Conservation (phyloP, 2,329 filamentous ascomycete genomes). For the Penicillium sp. region DNA sequence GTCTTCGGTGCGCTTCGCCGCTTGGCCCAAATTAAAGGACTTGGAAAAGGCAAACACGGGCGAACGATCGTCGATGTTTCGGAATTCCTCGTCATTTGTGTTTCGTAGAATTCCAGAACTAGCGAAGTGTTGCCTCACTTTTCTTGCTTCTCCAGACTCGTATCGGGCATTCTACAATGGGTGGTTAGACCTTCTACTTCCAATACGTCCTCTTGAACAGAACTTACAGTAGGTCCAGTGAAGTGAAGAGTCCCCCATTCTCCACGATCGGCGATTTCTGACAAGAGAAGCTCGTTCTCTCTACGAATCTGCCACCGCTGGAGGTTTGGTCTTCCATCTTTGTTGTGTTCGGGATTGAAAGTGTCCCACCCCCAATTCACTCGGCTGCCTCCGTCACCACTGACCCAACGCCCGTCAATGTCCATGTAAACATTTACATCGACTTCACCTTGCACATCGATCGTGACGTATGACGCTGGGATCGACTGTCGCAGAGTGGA, state of each 20-base stretch:
- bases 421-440: slow-evolving; percentile 60
- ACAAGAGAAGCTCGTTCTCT: slow-evolving; percentile 60
- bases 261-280: slow-evolving; percentile 65
- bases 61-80: slow-evolving; percentile 68
- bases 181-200: slow-evolving; percentile 11
- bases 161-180: slow-evolving; percentile 52
- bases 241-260: slow-evolving; percentile 83
- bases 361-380: slow-evolving; percentile 64
- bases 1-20: slow-evolving; percentile 36
- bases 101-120: slow-evolving; percentile 61
- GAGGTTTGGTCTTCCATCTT: slow-evolving; percentile 36
- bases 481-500: slow-evolving; percentile 74
- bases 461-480: slow-evolving; percentile 72
- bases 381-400: slow-evolving; percentile 61
- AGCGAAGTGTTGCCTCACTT: slow-evolving; percentile 64
- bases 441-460: slow-evolving; percentile 62
- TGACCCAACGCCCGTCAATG: slow-evolving; percentile 74
- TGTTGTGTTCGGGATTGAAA: slow-evolving; percentile 35
- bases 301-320: slow-evolving; percentile 42
- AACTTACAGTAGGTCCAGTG: slow-evolving; percentile 56
- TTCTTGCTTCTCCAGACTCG: slow-evolving; percentile 62
- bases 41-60: slow-evolving; percentile 77
- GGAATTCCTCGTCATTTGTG: slow-evolving; percentile 59
- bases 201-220: not conserved
- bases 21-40: slow-evolving; percentile 50